Base-by-base conservation (phyloP, 495 filamentous ascomycete species). In the Mycothermus thermophilus region DNA sequence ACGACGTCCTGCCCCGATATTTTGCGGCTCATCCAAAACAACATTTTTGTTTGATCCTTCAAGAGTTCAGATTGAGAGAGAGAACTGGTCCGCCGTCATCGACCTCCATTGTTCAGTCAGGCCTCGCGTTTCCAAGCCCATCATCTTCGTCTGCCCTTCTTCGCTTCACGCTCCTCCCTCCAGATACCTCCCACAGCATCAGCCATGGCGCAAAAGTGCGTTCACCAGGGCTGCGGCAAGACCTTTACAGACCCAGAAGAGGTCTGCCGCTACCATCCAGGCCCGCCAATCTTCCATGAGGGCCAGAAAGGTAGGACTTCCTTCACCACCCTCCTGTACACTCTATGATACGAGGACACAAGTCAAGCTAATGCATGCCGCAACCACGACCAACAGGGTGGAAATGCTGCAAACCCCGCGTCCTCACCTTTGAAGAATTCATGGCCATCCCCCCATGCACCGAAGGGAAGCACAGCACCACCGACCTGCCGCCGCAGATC, bases 321-420 rank as follows among this genome's bases (percentile, higher is more conserved):
- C 9, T 8, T 1, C n/a, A 27, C 27, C 3, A 5, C 13, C 27
- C 27, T 15, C 27, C 25, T 8, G 22, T 20, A n/a, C n/a, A n/a
- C n/a, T n/a, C n/a, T n/a, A n/a, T n/a, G n/a, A n/a, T n/a, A n/a
- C n/a, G n/a, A n/a, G n/a, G n/a, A n/a, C n/a, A n/a, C n/a, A n/a
- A n/a, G n/a, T n/a, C n/a, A n/a, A n/a, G n/a, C n/a, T n/a, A n/a
- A n/a, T n/a, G n/a, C n/a, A n/a, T n/a, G n/a, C n/a, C n/a, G n/a
- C n/a, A n/a, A 15, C 13, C 7, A 9, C 34, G 13, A 3, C 23
- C 1, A 37, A 40, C 55, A 95, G 90, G 90, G 48, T 99, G 90
- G 90, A 94, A 93, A 66, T 99, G 90, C 64, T 99, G 90, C 71
- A 99, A 95, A 65, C 81, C 87, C 38, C 80, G 92, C 58, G 85